These are phyloP conservation scores for Pythium phragmitis DNA, from an alignment of 352 stramenopile species.

Conservation along the genomic window DNA sequence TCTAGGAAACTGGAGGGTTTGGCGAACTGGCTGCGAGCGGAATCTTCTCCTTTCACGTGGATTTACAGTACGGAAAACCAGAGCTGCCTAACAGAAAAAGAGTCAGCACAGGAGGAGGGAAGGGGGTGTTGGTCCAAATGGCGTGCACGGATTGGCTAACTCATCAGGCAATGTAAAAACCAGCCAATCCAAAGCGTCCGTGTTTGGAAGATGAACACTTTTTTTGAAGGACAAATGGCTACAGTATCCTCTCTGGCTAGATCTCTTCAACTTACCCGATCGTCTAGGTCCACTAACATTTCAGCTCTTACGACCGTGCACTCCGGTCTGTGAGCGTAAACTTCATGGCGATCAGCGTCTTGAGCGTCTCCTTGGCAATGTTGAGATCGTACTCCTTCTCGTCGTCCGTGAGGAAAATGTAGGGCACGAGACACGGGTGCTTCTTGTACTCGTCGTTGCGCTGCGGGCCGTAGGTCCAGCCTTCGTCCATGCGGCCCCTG, in stretches of 20 bases:
- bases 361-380: slow-evolving; percentile 85
- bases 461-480: slow-evolving; percentile 82
- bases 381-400: slow-evolving; percentile 90
- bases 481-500: slow-evolving; percentile 85
- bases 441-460: slow-evolving; percentile 80
- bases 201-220: not conserved
- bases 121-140: slow-evolving; percentile 1
- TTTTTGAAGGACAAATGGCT: not conserved
- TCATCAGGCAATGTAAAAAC: not conserved
- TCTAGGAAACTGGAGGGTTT: not conserved
- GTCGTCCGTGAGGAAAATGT: slow-evolving; percentile 88
- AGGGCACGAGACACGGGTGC: slow-evolving; percentile 83
- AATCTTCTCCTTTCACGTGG: slow-evolving; percentile 22
- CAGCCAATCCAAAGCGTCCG: slow-evolving; percentile 1
- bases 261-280: not conserved
- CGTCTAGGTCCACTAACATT: not conserved
- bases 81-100: slow-evolving; percentile 1
- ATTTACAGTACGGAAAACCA: not conserved
- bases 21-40: slow-evolving; percentile 22
- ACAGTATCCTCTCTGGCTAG: not conserved
- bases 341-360: slow-evolving; percentile 86
- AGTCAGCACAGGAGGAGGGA: slow-evolving; percentile 19
- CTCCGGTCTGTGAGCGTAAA: slow-evolving; percentile 77
- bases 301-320: not conserved
- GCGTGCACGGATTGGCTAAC: slow-evolving; percentile 7